These are phyloP conservation scores for Helichrysum umbraculigerum DNA, from an alignment of 129 eudicot species.

Conservation along the genomic window DNA sequence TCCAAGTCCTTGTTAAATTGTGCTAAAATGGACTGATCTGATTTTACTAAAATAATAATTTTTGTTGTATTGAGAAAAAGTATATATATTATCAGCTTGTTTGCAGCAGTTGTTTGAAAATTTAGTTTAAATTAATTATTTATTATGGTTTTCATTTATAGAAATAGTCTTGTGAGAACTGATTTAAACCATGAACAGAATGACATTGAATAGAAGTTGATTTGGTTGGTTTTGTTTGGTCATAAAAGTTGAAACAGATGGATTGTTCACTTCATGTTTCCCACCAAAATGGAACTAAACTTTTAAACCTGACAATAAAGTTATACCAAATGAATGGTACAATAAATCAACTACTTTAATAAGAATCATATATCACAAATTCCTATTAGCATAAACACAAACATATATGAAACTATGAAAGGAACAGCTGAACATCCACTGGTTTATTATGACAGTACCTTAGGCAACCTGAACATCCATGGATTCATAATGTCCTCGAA, in stretches of 20 bases:
- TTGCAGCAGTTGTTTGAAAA: neutral
- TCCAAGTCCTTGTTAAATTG: neutral
- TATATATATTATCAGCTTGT: neutral
- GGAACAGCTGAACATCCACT: neutral
- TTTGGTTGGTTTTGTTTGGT: neutral
- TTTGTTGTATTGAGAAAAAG: neutral
- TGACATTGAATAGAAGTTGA: neutral
- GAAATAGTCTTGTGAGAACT: neutral
- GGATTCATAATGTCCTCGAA: neutral
- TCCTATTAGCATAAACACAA: neutral
- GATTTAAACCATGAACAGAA: neutral
- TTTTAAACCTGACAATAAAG: neutral
- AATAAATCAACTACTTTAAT: neutral
- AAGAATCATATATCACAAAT: neutral
- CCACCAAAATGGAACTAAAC: neutral
- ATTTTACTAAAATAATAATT: too few species aligned
- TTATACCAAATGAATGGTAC: neutral
- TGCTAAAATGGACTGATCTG: neutral
- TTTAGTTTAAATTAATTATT: neutral
- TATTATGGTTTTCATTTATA: neutral
- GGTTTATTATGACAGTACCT: neutral
- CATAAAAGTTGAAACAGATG: slow-evolving; percentile 1
- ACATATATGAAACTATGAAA: neutral
- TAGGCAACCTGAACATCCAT: neutral
- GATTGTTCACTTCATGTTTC: neutral